Evolutionary conservation across 1,284 basidiomycete genomes (phyloP).

Genomic region (Phylloporus sp.): DNA sequence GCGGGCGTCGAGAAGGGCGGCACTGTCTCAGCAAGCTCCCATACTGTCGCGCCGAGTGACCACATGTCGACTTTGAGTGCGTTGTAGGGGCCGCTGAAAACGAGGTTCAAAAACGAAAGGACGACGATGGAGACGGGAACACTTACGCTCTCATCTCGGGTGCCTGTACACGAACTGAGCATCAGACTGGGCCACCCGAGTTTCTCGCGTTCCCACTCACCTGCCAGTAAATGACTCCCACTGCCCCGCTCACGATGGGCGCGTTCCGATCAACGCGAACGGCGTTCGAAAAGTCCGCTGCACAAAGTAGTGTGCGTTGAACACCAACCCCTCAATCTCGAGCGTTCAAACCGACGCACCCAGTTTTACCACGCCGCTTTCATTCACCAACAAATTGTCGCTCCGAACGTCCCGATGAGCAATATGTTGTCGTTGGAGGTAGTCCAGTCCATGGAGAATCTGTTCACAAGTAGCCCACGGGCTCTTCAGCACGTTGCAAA

Average conservation of each 20-base stretch:
- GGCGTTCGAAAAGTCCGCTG: slow-evolving; percentile 80
- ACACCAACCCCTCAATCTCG: slow-evolving; percentile 3
- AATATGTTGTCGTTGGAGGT: slow-evolving; percentile 63
- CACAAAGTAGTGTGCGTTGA: slow-evolving; percentile 12
- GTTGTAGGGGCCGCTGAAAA: slow-evolving; percentile 64
- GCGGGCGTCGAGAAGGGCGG: slow-evolving; percentile 68
- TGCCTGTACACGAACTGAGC: slow-evolving; percentile 42
- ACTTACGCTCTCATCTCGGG: slow-evolving; percentile 70
- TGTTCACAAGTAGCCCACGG: slow-evolving; percentile 38
- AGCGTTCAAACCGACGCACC: slow-evolving; percentile 49
- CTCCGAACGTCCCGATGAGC: slow-evolving; percentile 81
- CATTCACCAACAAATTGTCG: slow-evolving; percentile 75
- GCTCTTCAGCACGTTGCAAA: too few relatives aligned
- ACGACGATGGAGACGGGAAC: background rate
- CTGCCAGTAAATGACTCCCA: slow-evolving; percentile 80
- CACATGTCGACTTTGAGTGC: slow-evolving; percentile 77
- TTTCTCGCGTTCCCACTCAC: slow-evolving; percentile 16
- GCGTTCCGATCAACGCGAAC: slow-evolving; percentile 54
- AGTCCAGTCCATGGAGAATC: slow-evolving; percentile 66
- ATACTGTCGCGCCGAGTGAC: slow-evolving; percentile 81
- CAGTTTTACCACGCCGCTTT: slow-evolving; percentile 70
- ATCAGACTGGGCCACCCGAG: slow-evolving; percentile 16
- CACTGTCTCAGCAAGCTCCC: slow-evolving; percentile 76
- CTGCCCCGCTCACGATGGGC: slow-evolving; percentile 56
- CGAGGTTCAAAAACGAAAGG: slow-evolving; percentile 1